These are phyloP conservation scores for Meira nashicola DNA, from an alignment of 1,284 basidiomycete species.

Conservation along the genomic window DNA sequence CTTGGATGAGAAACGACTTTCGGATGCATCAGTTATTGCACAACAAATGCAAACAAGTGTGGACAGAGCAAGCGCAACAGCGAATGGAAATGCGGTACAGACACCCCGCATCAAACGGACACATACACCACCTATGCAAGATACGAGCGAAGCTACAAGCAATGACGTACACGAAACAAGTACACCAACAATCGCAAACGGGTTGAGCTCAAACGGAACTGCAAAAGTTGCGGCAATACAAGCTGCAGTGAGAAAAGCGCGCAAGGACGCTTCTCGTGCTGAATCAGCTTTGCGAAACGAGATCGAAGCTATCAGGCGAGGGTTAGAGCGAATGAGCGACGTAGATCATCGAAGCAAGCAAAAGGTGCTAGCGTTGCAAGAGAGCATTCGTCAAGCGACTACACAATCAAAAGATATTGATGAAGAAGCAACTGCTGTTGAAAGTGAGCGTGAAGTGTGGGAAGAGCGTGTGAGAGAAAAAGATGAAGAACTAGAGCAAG, in stretches of 20 bases:
- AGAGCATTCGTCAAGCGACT: slow-evolving; percentile 41
- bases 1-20: background rate
- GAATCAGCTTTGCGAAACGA: slow-evolving; percentile 34
- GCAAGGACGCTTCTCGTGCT: slow-evolving; percentile 35
- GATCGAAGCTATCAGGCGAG: slow-evolving; percentile 40
- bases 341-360: slow-evolving; percentile 39
- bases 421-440: slow-evolving; percentile 28
- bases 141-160: background rate
- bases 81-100: slow-evolving; percentile 1
- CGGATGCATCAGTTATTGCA: background rate
- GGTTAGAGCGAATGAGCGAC: slow-evolving; percentile 32
- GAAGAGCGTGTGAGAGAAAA: slow-evolving; percentile 22
- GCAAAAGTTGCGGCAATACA: slow-evolving; percentile 12
- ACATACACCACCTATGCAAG: slow-evolving; percentile 12
- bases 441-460: slow-evolving; percentile 29
- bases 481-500: background rate
- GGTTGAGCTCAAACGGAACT: background rate
- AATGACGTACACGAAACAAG: background rate
- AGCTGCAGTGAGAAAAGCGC: slow-evolving; percentile 29
- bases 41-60: background rate
- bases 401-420: slow-evolving; percentile 31
- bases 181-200: background rate
- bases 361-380: slow-evolving; percentile 41
- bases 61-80: background rate
- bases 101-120: background rate